Evolutionary conservation across 75 land plant genomes (phyloP).

Genomic region (Pseudotsuga menziesii): DNA sequence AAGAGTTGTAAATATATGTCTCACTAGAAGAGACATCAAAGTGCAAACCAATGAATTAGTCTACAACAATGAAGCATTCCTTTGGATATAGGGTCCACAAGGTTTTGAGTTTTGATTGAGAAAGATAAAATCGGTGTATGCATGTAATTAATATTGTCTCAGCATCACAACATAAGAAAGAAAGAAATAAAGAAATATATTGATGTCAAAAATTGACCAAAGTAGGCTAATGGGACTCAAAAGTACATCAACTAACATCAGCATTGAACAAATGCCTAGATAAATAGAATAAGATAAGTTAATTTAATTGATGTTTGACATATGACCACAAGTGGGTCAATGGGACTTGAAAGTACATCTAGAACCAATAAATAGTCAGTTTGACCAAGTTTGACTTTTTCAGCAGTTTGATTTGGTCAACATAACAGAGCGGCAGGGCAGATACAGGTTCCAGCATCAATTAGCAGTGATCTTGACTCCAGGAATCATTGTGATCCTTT

Average conservation of each 20-base stretch:
- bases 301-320: no score
- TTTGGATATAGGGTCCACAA: slow-evolving; percentile 6
- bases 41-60: neutral
- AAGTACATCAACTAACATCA: neutral
- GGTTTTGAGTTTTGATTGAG: slow-evolving; percentile 5
- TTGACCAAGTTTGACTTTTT: no score
- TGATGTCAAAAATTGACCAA: neutral
- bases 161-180: neutral
- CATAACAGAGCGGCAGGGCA: no score
- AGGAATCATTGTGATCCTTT: no score
- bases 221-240: neutral
- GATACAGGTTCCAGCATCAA: no score
- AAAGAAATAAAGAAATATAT: neutral
- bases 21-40: neutral
- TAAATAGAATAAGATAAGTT: no score
- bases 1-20: neutral
- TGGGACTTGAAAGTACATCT: no score
- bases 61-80: neutral
- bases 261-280: no score
- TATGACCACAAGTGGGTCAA: no score
- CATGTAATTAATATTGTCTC: neutral
- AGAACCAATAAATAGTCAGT: no score
- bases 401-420: no score
- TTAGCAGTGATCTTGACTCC: no score
- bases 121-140: neutral